Percentiles rank a stretch among this genome's conserved stretches.
phyloP scores from a whole-genome alignment of 108 stramenopile species.

The Nannochloropsis gaditana region DNA sequence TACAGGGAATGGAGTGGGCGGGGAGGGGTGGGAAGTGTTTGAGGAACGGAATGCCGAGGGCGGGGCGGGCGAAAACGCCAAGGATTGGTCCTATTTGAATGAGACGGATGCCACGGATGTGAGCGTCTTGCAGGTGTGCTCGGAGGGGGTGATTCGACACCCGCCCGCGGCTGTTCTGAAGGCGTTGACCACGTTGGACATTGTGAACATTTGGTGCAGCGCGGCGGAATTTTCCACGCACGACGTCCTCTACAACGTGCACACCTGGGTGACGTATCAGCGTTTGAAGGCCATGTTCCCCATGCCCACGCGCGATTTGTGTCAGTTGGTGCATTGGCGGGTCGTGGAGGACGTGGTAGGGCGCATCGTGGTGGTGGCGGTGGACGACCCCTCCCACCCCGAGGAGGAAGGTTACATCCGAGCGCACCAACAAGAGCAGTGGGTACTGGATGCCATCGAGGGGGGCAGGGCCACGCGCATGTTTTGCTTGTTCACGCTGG shows the following conservation, averaged over 20 bases:
- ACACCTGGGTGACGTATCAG: not conserved
- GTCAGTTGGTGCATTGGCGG: not conserved
- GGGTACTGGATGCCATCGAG: not conserved
- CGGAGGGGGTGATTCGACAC: not conserved
- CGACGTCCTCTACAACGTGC: not conserved
- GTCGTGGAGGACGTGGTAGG: not conserved
- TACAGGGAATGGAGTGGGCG: not conserved
- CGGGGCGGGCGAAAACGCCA: not conserved
- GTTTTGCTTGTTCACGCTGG: not conserved
- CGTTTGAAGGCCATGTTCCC: constrained; percentile 6
- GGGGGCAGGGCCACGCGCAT: not conserved
- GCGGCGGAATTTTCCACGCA: not conserved
- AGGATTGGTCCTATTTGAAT: constrained; percentile 11
- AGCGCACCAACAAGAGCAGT: constrained; percentile 19
- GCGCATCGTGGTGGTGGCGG: constrained; percentile 1
- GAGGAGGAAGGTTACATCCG: constrained; percentile 11
- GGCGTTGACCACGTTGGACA: not conserved
- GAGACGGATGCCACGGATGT: not conserved
- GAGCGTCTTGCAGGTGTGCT: not conserved
- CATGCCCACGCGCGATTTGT: not conserved
- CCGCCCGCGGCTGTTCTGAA: not conserved
- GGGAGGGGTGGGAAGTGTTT: not conserved
- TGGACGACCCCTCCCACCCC: not conserved
- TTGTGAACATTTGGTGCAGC: not conserved
- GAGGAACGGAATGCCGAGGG: not conserved